Conservation (phyloP, 1,284 basidiomycete species). For the Sporisorium exsertum region DNA sequence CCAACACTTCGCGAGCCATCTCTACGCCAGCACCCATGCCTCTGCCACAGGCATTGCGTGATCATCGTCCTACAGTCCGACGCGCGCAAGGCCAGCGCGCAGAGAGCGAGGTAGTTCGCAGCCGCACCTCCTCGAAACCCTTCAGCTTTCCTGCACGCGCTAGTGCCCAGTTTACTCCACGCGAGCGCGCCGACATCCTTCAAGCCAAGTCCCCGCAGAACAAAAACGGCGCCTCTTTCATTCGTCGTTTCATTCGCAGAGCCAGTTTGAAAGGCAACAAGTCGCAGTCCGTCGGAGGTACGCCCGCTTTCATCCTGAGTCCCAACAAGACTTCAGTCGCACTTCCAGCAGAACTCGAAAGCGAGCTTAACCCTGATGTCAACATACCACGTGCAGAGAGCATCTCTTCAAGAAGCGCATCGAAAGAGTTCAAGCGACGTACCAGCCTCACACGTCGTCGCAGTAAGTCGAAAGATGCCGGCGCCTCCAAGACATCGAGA, state of each 20-base stretch:
- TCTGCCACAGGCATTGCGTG: conserved; percentile 31
- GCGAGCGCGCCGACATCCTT: conserved; percentile 20
- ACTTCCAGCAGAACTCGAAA: conserved; percentile 22
- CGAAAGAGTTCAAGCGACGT: conserved; percentile 14
- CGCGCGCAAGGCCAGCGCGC: conserved; percentile 41
- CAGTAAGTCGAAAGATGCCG: conserved; percentile 32
- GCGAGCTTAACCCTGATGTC: conserved; percentile 10
- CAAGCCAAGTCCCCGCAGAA: neutral
- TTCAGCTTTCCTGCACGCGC: conserved; percentile 40
- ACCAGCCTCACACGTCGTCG: conserved; percentile 24
- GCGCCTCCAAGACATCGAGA: conserved; percentile 12
- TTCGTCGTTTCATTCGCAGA: conserved; percentile 46
- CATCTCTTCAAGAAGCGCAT: conserved; percentile 16
- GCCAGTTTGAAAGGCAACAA: conserved; percentile 42
- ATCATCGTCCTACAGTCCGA: conserved; percentile 32
- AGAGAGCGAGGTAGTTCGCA: conserved; percentile 43
- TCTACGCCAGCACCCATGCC: conserved; percentile 40
- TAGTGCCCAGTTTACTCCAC: conserved; percentile 33
- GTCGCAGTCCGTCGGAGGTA: conserved; percentile 38
- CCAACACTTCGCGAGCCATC: conserved; percentile 28
- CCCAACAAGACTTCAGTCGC: conserved; percentile 18
- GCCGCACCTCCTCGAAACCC: conserved; percentile 28
- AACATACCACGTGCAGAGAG: conserved; percentile 20
- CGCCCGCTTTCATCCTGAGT: conserved; percentile 4
- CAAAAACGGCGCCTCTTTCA: conserved; percentile 30